Percentiles rank a stretch among this genome's conserved stretches.
These are phyloP conservation scores for Didymella glomerata DNA, from an alignment of 2,329 filamentous ascomycete genomes.

Conservation along the genomic window DNA sequence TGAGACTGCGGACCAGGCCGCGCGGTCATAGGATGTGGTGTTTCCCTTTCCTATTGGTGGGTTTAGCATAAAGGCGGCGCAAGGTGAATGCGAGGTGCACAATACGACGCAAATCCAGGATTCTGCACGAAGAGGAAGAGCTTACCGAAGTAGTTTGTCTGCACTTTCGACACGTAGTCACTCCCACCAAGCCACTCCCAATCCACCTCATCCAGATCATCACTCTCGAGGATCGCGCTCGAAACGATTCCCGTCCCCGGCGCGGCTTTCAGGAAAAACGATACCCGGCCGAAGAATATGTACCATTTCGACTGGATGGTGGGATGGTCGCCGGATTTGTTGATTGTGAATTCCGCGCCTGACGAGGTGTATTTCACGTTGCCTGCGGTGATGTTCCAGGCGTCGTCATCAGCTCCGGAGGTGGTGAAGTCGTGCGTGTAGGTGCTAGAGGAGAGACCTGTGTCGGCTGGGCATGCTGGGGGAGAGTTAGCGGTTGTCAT, in stretches of 20 bases:
- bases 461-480: slow-evolving; percentile 50
- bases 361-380: slow-evolving; percentile 52
- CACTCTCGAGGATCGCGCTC: slow-evolving; percentile 80
- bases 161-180: slow-evolving; percentile 58
- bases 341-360: slow-evolving; percentile 59
- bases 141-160: slow-evolving; percentile 70
- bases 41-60: slow-evolving; percentile 53
- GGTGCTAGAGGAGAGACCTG: slow-evolving; percentile 47
- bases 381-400: slow-evolving; percentile 41
- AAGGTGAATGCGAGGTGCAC: neutral
- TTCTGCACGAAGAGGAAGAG: neutral
- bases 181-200: slow-evolving; percentile 79
- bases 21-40: slow-evolving; percentile 73
- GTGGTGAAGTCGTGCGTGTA: slow-evolving; percentile 53
- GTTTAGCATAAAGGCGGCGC: too few species aligned
- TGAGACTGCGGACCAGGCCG: slow-evolving; percentile 63
- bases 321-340: slow-evolving; percentile 56
- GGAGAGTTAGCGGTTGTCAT: neutral
- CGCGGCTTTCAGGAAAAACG: slow-evolving; percentile 77
- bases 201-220: slow-evolving; percentile 85
- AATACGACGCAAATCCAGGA: neutral
- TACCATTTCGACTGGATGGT: slow-evolving; percentile 82
- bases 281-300: slow-evolving; percentile 82
- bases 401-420: slow-evolving; percentile 33
- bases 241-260: slow-evolving; percentile 77